Evolutionary conservation across 2,329 filamentous ascomycete species (phyloP), one percentile per base, ranked within the genome.

Genomic region (Alternaria angustiovoidea): DNA sequence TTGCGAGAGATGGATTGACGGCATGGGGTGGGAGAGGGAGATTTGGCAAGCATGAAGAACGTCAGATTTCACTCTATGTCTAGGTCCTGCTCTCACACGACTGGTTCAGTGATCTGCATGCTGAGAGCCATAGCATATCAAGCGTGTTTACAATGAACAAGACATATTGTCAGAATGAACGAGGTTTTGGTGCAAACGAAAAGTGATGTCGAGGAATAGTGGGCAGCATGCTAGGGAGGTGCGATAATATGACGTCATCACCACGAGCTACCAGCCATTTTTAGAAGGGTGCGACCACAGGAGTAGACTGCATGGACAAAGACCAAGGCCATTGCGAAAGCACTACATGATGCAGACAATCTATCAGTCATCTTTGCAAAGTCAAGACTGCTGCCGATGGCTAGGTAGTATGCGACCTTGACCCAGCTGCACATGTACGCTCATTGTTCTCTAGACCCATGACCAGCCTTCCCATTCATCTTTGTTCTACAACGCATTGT

Each of bases 401-500:
- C 14, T 22, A 24, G 46, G 16, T 22, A 24, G 46, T n/a, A 36
- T 38, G 32, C 20, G 32, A 49, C 32, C 32, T 18, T n/a, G 18
- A 49, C 30, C 32, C 30, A 48, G 46, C 46, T 48, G 30, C 34
- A 51, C 22, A 16, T 51, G 34, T 34, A 51, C 34, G 36, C 48
- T 51, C 32, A 51, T 34, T 34, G 48, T 51, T 39, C 48, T 51
- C 28, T 24, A 39, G 48, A 39, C 48, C 48, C 47, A 51, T 51
- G 7, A 51, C 48, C 48, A 36, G 34, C 7, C 49, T 16, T 7
- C 22, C 20, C 26, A 16, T 20, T 38, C 46, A 18, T 51, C 22
- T 26, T 51, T 51, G 32, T 51, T 20, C 34, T 39, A 41, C 49
- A 38, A 30, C 49, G 22, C n/a, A 51, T 51, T 41, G 36, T 51